These are phyloP conservation scores for Tagetes erecta DNA, from an alignment of 129 eudicot species.

Conservation along the genomic window DNA sequence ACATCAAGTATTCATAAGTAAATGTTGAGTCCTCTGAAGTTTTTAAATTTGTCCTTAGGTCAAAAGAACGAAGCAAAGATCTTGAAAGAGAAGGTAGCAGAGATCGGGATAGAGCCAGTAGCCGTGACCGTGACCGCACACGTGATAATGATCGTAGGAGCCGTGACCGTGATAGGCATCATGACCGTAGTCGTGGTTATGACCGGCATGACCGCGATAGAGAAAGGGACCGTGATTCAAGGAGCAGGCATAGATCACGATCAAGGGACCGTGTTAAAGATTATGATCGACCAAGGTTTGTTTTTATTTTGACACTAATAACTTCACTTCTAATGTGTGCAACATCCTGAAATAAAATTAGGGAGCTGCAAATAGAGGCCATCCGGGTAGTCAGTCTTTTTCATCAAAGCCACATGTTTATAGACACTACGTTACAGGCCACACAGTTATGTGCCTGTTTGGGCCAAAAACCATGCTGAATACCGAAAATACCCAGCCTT, in stretches of 20 bases:
- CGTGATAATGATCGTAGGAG: constrained; percentile 73
- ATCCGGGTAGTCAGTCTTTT: background rate
- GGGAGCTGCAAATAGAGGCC: background rate
- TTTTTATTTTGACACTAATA: background rate
- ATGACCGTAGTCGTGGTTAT: constrained; percentile 59
- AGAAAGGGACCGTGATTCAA: constrained; percentile 72
- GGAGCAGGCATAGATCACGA: constrained; percentile 82
- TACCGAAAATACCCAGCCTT: background rate
- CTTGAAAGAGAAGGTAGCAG: constrained; percentile 67
- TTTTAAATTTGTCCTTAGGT: constrained; percentile 42
- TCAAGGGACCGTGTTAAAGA: constrained; percentile 79
- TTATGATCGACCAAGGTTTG: constrained; percentile 82
- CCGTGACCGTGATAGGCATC: constrained; percentile 79
- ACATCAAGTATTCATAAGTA: background rate
- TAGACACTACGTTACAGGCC: background rate
- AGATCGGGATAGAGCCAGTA: constrained; percentile 62
- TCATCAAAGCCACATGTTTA: background rate
- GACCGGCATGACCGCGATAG: constrained; percentile 74
- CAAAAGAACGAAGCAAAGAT: constrained; percentile 75
- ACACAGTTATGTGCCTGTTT: background rate
- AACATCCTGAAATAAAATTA: background rate
- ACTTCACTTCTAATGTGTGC: background rate
- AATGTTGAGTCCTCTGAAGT: background rate
- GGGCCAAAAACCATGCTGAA: background rate
- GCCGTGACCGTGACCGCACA: constrained; percentile 55